Base-by-base conservation (phyloP, 257 asterid genomes). In the Agastache rugosa region DNA sequence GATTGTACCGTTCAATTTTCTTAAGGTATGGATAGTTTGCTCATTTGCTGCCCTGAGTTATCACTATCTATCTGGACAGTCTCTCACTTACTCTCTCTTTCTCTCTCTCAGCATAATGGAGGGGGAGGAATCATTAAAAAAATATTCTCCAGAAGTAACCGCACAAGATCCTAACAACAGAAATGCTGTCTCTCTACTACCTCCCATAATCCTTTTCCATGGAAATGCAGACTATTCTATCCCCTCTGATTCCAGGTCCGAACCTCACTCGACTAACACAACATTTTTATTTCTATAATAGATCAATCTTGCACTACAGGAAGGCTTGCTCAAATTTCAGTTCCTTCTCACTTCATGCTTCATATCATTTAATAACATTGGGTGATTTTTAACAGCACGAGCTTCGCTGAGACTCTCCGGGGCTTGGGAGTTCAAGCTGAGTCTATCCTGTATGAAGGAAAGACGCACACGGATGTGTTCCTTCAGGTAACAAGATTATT, bases 141-240 rank as follows among this genome's bases (percentile, higher is more conserved):
- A 83, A 77, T 90, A 87, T 79, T 94, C 97, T 48, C 98, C 98
- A 5, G 98, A 94, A 84, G 51, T 91, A 68, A 37, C 77, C 80
- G 90, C 83, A n/a, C 90, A 85, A 73, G 97, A 91, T 27, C 93
- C 95, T 15, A 80, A 74, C 75, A 53, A 62, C 62, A 66, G 86
- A 73, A 80, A 62, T 75, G 97, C 95, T 53, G 88, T 85, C 77
- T 77, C 92, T 69, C 83, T 91, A 42, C 82, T 94, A 63, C 98
- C 98, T 77, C 95, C 95, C 53, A 81, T 85, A 44, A 72, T 82
- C 67, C 98, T 94, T 79, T 94, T 91, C 84, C 98, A 94, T 75
- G 98, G 98, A 22, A 88, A 92, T 41, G 97, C 88, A 23, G 98
- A 94, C 83, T 91, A 94, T 84, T 91, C 98, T 56, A 91, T 94